Evolutionary conservation across 2,329 filamentous ascomycete genomes (phyloP).

Genomic region (Grosmannia serpens): DNA sequence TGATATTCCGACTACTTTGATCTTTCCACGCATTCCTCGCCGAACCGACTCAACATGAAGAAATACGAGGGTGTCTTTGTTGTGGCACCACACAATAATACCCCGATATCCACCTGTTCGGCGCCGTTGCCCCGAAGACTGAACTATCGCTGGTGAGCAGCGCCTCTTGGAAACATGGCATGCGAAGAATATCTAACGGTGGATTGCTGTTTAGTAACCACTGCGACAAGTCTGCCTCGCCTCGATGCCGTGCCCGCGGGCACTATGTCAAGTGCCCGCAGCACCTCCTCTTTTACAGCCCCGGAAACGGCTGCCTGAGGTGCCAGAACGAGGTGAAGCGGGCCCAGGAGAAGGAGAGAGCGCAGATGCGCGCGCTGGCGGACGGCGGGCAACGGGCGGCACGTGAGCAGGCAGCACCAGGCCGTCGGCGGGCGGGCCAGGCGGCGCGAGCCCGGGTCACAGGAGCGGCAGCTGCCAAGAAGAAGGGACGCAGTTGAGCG

Average conservation of each 20-base stretch:
- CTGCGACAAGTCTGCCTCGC: background rate
- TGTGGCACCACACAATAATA: no score
- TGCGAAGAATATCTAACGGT: no score
- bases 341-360: background rate
- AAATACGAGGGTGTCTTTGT: background rate
- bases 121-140: background rate
- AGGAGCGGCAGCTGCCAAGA: no score
- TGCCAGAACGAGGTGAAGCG: constrained; percentile 1
- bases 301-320: constrained; percentile 8
- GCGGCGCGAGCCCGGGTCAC: background rate
- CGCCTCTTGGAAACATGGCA: background rate
- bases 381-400: background rate
- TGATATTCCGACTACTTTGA: no score
- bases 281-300: constrained; percentile 13
- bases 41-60: background rate
- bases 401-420: background rate
- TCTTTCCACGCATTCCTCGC: background rate
- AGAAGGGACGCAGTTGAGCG: no score
- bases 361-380: background rate
- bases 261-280: background rate
- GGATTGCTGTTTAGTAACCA: background rate
- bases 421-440: background rate
- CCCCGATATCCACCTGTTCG: no score
- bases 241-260: background rate
- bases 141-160: background rate